Evolutionary conservation across 257 asterid species (phyloP).

Genomic region (Agastache rugosa): DNA sequence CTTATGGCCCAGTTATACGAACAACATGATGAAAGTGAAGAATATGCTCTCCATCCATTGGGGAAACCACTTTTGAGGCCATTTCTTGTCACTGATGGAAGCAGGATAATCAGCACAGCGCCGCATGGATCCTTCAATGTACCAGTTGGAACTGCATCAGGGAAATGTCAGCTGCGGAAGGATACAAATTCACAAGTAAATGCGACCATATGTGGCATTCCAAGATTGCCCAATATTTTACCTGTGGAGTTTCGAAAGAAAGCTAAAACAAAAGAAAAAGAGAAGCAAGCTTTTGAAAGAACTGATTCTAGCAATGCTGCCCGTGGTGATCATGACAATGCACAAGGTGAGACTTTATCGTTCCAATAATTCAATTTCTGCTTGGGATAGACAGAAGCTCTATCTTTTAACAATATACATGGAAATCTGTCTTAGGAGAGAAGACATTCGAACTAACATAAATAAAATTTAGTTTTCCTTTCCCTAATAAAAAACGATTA

Average conservation of each 20-base stretch:
- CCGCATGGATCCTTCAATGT: conserved; percentile 39
- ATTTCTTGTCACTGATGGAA: conserved; percentile 63
- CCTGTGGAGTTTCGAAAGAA: conserved; percentile 38
- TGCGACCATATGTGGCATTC: conserved; percentile 53
- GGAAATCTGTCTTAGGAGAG: conserved; percentile 17
- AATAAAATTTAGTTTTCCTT: conserved; percentile 1
- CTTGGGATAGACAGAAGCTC: neutral
- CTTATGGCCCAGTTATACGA: conserved; percentile 80
- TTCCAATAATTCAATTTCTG: neutral
- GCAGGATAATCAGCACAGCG: conserved; percentile 53
- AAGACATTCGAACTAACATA: neutral
- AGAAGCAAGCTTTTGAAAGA: conserved; percentile 37
- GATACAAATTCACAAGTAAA: conserved; percentile 30
- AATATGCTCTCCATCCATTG: conserved; percentile 46
- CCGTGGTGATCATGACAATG: conserved; percentile 38
- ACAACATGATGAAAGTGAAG: conserved; percentile 55
- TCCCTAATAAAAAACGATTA: neutral
- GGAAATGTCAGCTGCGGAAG: conserved; percentile 31
- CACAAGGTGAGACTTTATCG: conserved; percentile 46
- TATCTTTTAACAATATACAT: conserved; percentile 12
- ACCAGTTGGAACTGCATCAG: conserved; percentile 36
- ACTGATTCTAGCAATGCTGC: conserved; percentile 27
- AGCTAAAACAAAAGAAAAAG: conserved; percentile 40
- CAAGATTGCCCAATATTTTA: conserved; percentile 55
- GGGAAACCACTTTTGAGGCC: conserved; percentile 53